Conservation (phyloP, 805 yeast species). For the Danielia oregonensis region DNA sequence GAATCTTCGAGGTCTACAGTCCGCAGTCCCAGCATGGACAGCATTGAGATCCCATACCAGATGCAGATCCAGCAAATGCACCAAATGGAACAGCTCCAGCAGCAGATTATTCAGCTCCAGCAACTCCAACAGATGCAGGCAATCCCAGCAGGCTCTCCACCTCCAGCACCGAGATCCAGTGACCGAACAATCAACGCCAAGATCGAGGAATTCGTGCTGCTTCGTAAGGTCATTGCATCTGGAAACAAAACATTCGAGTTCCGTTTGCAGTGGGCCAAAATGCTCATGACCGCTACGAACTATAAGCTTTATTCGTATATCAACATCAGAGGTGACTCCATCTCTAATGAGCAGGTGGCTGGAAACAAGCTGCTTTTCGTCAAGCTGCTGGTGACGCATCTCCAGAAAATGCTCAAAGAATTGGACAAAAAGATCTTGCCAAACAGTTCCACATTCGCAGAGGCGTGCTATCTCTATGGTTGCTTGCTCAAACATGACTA, state of each 20-base stretch:
- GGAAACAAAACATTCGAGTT: constrained; percentile 41
- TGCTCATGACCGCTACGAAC: constrained; percentile 38
- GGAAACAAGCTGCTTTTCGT: constrained; percentile 33
- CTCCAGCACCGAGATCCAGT: constrained; percentile 5
- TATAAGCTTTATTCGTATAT: constrained; percentile 37
- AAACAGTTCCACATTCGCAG: constrained; percentile 19
- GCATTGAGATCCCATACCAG: constrained; percentile 1
- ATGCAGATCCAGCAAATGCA: constrained; percentile 4
- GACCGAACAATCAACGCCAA: constrained; percentile 28
- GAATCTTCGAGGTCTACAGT: constrained; percentile 1
- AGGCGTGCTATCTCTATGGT: constrained; percentile 35
- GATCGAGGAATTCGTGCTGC: constrained; percentile 30
- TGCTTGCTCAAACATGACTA: constrained; percentile 37
- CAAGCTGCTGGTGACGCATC: constrained; percentile 36
- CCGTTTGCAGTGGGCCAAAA: constrained; percentile 40
- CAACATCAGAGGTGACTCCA: constrained; percentile 39
- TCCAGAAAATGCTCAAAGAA: constrained; percentile 34
- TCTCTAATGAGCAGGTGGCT: constrained; percentile 25
- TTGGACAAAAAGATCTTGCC: constrained; percentile 14
- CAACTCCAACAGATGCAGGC: constrained; percentile 8
- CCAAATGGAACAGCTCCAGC: constrained; percentile 50
- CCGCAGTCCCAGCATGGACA: not conserved
- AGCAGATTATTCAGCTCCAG: constrained; percentile 47
- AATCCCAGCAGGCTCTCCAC: not conserved
- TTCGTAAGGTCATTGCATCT: constrained; percentile 34